phyloP scores from a whole-genome alignment of 306 rosid genomes.

The Vachellia pachyceras region DNA sequence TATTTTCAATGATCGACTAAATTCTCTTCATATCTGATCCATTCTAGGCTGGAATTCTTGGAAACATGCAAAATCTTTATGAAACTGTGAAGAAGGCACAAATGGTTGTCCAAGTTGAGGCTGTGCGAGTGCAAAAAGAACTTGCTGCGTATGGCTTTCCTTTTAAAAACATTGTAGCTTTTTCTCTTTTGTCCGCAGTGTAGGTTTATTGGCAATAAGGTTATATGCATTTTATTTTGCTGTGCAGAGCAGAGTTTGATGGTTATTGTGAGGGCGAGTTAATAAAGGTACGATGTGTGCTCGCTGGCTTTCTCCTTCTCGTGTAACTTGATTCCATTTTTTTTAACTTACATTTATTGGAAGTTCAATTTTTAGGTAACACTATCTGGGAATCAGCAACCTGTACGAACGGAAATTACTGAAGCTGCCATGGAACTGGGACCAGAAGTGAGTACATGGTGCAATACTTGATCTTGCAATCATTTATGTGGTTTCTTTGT shows the following conservation, averaged over 20 bases:
- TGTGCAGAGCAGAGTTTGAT: slow-evolving; percentile 81
- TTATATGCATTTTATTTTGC: slow-evolving; percentile 37
- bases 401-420: slow-evolving; percentile 73
- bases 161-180: slow-evolving; percentile 32
- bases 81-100: slow-evolving; percentile 89
- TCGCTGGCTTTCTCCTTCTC: slow-evolving; percentile 9
- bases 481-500: background rate
- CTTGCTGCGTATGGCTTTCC: slow-evolving; percentile 68
- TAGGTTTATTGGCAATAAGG: slow-evolving; percentile 12
- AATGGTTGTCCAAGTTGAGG: slow-evolving; percentile 87
- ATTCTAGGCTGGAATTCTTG: slow-evolving; percentile 73
- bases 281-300: slow-evolving; percentile 60
- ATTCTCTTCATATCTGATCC: slow-evolving; percentile 29
- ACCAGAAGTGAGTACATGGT: slow-evolving; percentile 63
- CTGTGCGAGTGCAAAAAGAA: slow-evolving; percentile 86
- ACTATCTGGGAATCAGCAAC: slow-evolving; percentile 84
- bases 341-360: slow-evolving; percentile 19
- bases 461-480: slow-evolving; percentile 3
- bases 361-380: slow-evolving; percentile 65
- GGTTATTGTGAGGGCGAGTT: slow-evolving; percentile 88
- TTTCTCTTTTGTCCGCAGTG: slow-evolving; percentile 15
- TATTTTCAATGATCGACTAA: slow-evolving; percentile 18
- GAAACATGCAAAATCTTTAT: slow-evolving; percentile 81
- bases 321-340: slow-evolving; percentile 20
- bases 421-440: slow-evolving; percentile 95